Evolutionary conservation across 345 rosid genomes (phyloP).

Genomic region (Microthlaspi erraticum): DNA sequence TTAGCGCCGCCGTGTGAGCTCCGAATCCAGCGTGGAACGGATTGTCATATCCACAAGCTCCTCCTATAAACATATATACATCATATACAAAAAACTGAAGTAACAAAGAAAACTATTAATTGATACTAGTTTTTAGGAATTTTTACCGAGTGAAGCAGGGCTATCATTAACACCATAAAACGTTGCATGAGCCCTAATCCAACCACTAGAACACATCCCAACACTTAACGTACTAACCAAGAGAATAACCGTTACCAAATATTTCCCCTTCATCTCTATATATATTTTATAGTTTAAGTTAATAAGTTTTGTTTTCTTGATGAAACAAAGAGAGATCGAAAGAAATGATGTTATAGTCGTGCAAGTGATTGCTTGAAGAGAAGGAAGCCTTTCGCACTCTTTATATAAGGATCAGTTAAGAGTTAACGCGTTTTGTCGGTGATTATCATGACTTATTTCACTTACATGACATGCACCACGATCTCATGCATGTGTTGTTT

Average conservation of each 20-base stretch:
- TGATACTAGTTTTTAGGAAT: neutral
- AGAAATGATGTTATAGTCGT: conserved; percentile 6
- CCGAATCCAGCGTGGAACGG: conserved; percentile 81
- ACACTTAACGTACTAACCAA: conserved; percentile 43
- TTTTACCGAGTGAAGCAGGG: conserved; percentile 74
- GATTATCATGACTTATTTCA: conserved; percentile 43
- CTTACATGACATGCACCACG: conserved; percentile 44
- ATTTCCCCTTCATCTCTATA: conserved; percentile 20
- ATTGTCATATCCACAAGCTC: conserved; percentile 89
- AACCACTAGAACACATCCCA: conserved; percentile 49
- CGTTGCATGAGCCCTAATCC: conserved; percentile 74
- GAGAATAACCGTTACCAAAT: conserved; percentile 33
- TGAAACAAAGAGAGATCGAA: conserved; percentile 22
- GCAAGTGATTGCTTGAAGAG: conserved; percentile 37
- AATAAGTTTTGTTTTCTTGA: neutral
- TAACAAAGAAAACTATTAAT: neutral
- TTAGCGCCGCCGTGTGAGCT: conserved; percentile 70
- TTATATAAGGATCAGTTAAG: conserved; percentile 31
- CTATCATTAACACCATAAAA: conserved; percentile 76
- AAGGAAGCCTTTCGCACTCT: conserved; percentile 37
- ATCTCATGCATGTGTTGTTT: conserved; percentile 49
- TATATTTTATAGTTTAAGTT: neutral
- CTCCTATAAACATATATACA: conserved; percentile 52
- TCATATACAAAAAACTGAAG: neutral
- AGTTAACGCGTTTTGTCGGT: conserved; percentile 46